Percentiles rank a stretch among this genome's conserved stretches.
These are phyloP conservation scores for Aureobasidium sp. DNA, from an alignment of 2,329 filamentous ascomycete species.

Conservation along the genomic window DNA sequence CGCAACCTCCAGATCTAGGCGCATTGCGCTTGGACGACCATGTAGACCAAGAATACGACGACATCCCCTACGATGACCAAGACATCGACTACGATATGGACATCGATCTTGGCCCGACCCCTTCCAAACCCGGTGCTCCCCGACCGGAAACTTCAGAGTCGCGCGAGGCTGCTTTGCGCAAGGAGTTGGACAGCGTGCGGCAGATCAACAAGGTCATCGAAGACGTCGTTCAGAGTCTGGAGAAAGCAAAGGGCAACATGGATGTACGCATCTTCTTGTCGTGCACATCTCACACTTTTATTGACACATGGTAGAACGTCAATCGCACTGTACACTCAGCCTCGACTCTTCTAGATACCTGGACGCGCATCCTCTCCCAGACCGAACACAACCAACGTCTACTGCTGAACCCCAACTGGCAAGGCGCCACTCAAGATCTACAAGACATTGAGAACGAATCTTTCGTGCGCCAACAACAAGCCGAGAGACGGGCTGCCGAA, in stretches of 20 bases:
- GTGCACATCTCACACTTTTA: neutral
- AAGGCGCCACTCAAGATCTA: slow-evolving; percentile 78
- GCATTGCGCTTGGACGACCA: slow-evolving; percentile 45
- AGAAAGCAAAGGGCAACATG: slow-evolving; percentile 70
- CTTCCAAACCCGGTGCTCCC: neutral
- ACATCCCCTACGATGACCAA: slow-evolving; percentile 2
- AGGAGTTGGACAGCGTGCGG: slow-evolving; percentile 73
- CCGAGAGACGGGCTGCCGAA: slow-evolving; percentile 66
- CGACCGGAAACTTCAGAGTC: slow-evolving; percentile 52
- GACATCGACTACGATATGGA: slow-evolving; percentile 11
- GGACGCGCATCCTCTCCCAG: slow-evolving; percentile 91
- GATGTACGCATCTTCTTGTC: slow-evolving; percentile 41
- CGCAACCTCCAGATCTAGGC: slow-evolving; percentile 22
- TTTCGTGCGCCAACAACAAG: slow-evolving; percentile 62
- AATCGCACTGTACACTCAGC: slow-evolving; percentile 77
- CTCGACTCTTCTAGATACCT: slow-evolving; percentile 83
- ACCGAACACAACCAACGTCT: slow-evolving; percentile 95
- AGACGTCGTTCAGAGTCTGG: slow-evolving; percentile 60
- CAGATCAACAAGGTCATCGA: slow-evolving; percentile 86
- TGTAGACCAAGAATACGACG: slow-evolving; percentile 44
- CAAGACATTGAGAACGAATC: slow-evolving; percentile 79
- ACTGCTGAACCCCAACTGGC: slow-evolving; percentile 80
- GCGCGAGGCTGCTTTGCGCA: slow-evolving; percentile 64
- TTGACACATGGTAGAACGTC: slow-evolving; percentile 53
- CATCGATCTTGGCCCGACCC: slow-evolving; percentile 3